phyloP scores from a whole-genome alignment of 345 rosid species.

The Eucalyptus marginata region DNA sequence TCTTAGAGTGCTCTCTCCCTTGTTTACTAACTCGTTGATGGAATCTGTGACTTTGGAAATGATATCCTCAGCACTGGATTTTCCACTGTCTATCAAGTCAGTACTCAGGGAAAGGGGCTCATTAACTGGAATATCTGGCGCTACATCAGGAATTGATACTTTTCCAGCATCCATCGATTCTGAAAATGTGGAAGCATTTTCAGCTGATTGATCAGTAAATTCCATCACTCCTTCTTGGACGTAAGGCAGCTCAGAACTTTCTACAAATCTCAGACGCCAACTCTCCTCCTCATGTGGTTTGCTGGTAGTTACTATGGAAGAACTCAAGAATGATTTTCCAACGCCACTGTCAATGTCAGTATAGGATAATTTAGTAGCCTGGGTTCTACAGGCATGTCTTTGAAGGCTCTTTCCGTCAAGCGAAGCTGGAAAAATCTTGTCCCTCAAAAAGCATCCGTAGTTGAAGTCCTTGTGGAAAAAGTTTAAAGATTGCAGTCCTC shows the following conservation, averaged over 20 bases:
- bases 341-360: constrained; percentile 18
- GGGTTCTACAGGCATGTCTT: constrained; percentile 17
- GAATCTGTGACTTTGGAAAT: constrained; percentile 31
- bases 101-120: constrained; percentile 18
- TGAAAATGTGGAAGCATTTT: constrained; percentile 12
- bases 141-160: constrained; percentile 6
- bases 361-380: constrained; percentile 39
- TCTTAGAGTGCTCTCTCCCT: constrained; percentile 42
- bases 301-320: constrained; percentile 7
- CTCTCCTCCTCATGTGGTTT: constrained; percentile 3
- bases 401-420: constrained; percentile 19
- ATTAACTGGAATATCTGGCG: constrained; percentile 18
- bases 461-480: constrained; percentile 29
- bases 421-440: constrained; percentile 16
- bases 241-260: constrained; percentile 14
- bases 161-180: constrained; percentile 30
- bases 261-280: constrained; percentile 32
- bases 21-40: constrained; percentile 32
- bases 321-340: constrained; percentile 16
- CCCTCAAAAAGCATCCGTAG: constrained; percentile 25
- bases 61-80: constrained; percentile 40
- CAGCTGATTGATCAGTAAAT: constrained; percentile 18
- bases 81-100: constrained; percentile 19
- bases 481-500: constrained; percentile 27
- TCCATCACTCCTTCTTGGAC: constrained; percentile 19